Conservation (phyloP, 495 filamentous ascomycete species). For the Neurospora africana region DNA sequence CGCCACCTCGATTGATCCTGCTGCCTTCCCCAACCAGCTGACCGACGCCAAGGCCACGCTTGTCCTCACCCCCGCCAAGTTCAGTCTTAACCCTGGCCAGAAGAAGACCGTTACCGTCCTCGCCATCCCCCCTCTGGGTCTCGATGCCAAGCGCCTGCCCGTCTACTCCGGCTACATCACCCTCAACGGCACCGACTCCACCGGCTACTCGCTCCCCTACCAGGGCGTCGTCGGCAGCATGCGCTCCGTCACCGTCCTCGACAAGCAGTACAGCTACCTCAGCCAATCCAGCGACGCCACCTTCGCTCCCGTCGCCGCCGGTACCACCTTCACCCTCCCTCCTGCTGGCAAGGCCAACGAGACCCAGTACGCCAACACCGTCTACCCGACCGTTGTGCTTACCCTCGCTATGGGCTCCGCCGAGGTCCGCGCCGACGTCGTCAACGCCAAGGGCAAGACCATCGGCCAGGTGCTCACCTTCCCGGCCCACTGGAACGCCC, state of each 20-base stretch:
- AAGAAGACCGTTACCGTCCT: slow-evolving; percentile 32
- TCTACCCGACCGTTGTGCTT: slow-evolving; percentile 18
- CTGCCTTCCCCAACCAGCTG: slow-evolving; percentile 30
- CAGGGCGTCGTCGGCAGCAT: slow-evolving; percentile 39
- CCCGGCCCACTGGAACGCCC: slow-evolving; percentile 29
- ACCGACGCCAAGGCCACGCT: slow-evolving; percentile 26
- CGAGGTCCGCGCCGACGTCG: slow-evolving; percentile 32
- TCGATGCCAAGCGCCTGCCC: slow-evolving; percentile 33
- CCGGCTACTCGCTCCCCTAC: slow-evolving; percentile 39
- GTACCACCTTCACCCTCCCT: slow-evolving; percentile 32
- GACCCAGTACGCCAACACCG: slow-evolving; percentile 21
- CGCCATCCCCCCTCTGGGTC: slow-evolving; percentile 27
- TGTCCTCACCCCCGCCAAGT: slow-evolving; percentile 16
- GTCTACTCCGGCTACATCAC: slow-evolving; percentile 45
- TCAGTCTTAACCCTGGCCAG: slow-evolving; percentile 28
- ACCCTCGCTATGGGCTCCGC: slow-evolving; percentile 35
- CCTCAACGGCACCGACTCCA: slow-evolving; percentile 38
- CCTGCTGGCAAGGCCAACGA: slow-evolving; percentile 23
- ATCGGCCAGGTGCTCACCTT: slow-evolving; percentile 24
- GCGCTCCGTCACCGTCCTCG: slow-evolving; percentile 27
- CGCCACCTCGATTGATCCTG: slow-evolving; percentile 18
- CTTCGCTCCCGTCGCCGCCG: slow-evolving; percentile 20
- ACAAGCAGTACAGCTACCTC: slow-evolving; percentile 22
- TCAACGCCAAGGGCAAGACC: slow-evolving; percentile 25
- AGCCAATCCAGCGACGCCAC: slow-evolving; percentile 23